These are phyloP conservation scores for Russula abietina DNA, from an alignment of 768 basidiomycete species.

Conservation along the genomic window DNA sequence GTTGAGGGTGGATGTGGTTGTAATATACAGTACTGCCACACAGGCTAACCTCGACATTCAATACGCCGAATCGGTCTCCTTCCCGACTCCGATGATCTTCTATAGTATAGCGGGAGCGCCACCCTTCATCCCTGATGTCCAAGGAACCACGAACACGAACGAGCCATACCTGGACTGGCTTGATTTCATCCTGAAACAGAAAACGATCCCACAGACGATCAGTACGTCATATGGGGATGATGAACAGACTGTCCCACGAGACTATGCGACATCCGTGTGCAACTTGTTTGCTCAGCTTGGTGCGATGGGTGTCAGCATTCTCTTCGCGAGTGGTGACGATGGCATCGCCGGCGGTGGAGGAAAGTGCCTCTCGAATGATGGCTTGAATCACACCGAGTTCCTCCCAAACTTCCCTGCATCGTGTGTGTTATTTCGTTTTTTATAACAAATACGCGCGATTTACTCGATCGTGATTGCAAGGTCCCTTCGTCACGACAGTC, in stretches of 20 bases:
- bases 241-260: slow-evolving; percentile 46
- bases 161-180: slow-evolving; percentile 65
- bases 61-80: slow-evolving; percentile 34
- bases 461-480: slow-evolving; percentile 14
- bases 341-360: slow-evolving; percentile 51
- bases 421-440: slow-evolving; percentile 26
- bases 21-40: not conserved
- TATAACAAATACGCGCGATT: not conserved
- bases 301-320: slow-evolving; percentile 48
- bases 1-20: too few species aligned
- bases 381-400: slow-evolving; percentile 30
- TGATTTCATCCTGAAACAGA: slow-evolving; percentile 42
- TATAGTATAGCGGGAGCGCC: slow-evolving; percentile 64
- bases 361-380: slow-evolving; percentile 34
- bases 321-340: slow-evolving; percentile 60
- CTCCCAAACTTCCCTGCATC: slow-evolving; percentile 36
- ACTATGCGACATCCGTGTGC: slow-evolving; percentile 58
- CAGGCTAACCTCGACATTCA: slow-evolving; percentile 36
- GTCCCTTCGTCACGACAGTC: slow-evolving; percentile 58
- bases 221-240: slow-evolving; percentile 64
- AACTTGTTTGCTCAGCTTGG: slow-evolving; percentile 58
- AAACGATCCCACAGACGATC: slow-evolving; percentile 50
- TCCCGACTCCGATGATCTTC: slow-evolving; percentile 56
- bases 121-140: slow-evolving; percentile 47
- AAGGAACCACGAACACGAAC: slow-evolving; percentile 42